A percentile compares a stretch with the other conserved stretches of the same genome.
phyloP scores from a whole-genome alignment of 163 green algal species.

The Scenedesmus sp. region DNA sequence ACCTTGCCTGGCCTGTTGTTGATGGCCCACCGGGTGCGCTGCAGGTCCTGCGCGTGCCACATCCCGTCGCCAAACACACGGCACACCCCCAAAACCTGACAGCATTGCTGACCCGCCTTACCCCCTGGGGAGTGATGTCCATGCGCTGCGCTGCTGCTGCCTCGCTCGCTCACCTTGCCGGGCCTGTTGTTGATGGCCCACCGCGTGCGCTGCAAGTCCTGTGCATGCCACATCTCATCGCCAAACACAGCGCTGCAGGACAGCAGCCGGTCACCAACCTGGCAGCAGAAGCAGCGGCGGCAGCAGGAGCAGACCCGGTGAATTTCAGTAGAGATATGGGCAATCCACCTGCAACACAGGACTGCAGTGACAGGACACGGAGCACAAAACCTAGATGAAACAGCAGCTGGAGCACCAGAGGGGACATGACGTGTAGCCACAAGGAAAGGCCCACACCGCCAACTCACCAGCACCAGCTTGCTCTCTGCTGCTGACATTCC shows the following conservation, averaged over 20 bases:
- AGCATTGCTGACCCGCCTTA: neutral
- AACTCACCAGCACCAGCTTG: conserved; percentile 61
- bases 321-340: neutral
- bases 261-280: conserved; percentile 70
- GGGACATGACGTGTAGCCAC: too few relatives aligned
- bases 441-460: too few relatives aligned
- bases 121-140: too few relatives aligned
- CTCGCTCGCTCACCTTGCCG: conserved; percentile 53
- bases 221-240: conserved; percentile 67
- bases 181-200: conserved; percentile 71
- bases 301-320: neutral
- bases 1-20: conserved; percentile 67
- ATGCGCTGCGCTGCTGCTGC: neutral
- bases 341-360: neutral
- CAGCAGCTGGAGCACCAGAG: neutral
- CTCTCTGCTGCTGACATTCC: conserved; percentile 58
- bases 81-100: conserved; percentile 46
- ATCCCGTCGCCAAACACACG: conserved; percentile 67
- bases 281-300: conserved; percentile 22
- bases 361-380: neutral
- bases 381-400: neutral
- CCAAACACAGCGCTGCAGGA: conserved; percentile 68
- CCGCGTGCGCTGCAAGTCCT: conserved; percentile 64
- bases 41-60: conserved; percentile 60
- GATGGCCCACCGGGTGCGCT: conserved; percentile 67